Evolutionary conservation across 306 rosid genomes (phyloP).

Genomic region (Phaseolus lunatus): DNA sequence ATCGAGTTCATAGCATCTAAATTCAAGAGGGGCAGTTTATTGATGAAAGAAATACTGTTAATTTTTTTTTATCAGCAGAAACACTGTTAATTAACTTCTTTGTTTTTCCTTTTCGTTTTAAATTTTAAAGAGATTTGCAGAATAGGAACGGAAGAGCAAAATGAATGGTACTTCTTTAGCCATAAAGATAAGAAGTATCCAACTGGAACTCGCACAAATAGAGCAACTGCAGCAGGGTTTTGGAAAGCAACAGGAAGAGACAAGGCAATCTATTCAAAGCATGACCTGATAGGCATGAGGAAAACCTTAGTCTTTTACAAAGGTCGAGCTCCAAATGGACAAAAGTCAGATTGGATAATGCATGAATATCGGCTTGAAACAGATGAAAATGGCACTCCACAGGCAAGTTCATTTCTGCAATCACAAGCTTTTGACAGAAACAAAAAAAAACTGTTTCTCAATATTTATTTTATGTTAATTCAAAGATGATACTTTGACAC

Average conservation of each 20-base stretch:
- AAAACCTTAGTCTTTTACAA: conserved; percentile 88
- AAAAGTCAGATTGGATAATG: conserved; percentile 98
- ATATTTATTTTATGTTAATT: neutral
- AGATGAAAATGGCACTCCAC: conserved; percentile 83
- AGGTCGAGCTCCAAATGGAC: conserved; percentile 98
- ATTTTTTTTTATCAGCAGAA: too few species aligned
- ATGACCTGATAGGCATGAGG: conserved; percentile 89
- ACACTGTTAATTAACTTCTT: conserved; percentile 11
- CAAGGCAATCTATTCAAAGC: conserved; percentile 86
- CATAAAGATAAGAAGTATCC: conserved; percentile 97
- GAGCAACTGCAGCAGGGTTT: conserved; percentile 93
- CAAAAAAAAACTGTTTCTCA: neutral
- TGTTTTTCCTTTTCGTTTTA: neutral
- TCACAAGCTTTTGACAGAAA: neutral
- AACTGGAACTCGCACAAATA: conserved; percentile 94
- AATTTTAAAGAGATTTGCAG: conserved; percentile 73
- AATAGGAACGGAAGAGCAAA: conserved; percentile 87
- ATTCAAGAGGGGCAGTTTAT: neutral
- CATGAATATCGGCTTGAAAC: conserved; percentile 94
- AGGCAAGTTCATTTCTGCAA: conserved; percentile 56
- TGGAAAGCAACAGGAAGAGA: conserved; percentile 99
- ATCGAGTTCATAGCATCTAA: neutral
- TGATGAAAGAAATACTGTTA: neutral
- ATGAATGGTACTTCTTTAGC: conserved; percentile 92
- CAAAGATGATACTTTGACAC: too few species aligned